Conservation (phyloP, 2,329 filamentous ascomycete species). For the Epichloe sibirici region DNA sequence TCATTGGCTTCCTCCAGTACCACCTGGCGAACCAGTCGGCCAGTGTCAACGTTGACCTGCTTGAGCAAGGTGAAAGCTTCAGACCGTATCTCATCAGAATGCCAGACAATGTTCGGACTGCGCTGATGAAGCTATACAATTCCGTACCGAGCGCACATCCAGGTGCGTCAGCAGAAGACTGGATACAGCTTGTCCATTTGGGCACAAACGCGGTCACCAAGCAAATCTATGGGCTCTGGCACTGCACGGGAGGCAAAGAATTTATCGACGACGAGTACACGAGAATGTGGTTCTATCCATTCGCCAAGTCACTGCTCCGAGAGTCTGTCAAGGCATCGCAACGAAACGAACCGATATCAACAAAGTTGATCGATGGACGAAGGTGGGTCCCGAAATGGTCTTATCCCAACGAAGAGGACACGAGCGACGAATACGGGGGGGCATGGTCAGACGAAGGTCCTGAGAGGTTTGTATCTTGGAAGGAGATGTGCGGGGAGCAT, state of each 20-base stretch:
- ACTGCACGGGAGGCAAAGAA: constrained; percentile 27
- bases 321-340: constrained; percentile 16
- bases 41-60: constrained; percentile 13
- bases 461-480: constrained; percentile 16
- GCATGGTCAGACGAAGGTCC: constrained; percentile 12
- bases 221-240: constrained; percentile 24
- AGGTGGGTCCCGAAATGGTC: constrained; percentile 14
- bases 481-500: constrained; percentile 15
- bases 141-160: constrained; percentile 16
- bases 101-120: constrained; percentile 18
- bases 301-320: constrained; percentile 18
- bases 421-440: constrained; percentile 13
- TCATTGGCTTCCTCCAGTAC: constrained; percentile 22
- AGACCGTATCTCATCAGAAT: constrained; percentile 19
- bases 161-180: constrained; percentile 15
- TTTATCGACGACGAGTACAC: constrained; percentile 19
- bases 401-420: constrained; percentile 7
- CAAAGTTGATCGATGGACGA: constrained; percentile 19
- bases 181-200: constrained; percentile 21
- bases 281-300: constrained; percentile 27
- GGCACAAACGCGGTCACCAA: constrained; percentile 26
- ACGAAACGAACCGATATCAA: constrained; percentile 12
- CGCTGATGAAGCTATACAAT: constrained; percentile 20
- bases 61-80: constrained; percentile 15
- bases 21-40: constrained; percentile 14